Base-by-base conservation (phyloP, 2,329 filamentous ascomycete genomes). In the Metarhizium anisopliae region DNA sequence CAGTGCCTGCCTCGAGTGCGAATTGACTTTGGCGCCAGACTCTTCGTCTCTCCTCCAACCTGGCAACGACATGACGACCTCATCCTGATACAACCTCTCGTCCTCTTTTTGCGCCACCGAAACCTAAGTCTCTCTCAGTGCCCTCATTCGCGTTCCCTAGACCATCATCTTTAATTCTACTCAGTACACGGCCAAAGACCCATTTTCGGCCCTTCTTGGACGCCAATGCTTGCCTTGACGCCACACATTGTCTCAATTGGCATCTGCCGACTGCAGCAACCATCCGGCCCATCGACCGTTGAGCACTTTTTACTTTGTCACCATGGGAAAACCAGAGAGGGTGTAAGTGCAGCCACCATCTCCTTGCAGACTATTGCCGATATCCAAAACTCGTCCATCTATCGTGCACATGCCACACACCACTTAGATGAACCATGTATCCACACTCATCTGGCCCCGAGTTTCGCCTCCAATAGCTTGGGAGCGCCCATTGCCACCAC, bases 201-300 rank as follows among this genome's bases (percentile, higher is more conserved):
- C 45, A 51, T 45, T 53, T 50, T 56, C 55, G 55, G 55, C 16
- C 51, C 55, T 56, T 53, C 51, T 53, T 45, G 38, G 16, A 8
- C 30, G 14, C 42, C 11, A 8, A 36, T 20, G 29, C 51, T 53
- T 53, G 50, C 25, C 32, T 55, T 52, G 50, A 49, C 16, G 42
- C 20, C 16, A 50, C 38, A 16, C 30, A 36, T 49, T 35, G 36
- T 55, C 30, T 47, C 43, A n/a, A 25, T 2, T 7, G 4, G 10
- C 20, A n/a, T 25, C 43, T 47, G 43, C 43, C 13, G 8, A 30
- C 45, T 49, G 25, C 20, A 49, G 45, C 25, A 49, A 16, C 45
- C 30, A 49, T 49, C 45, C 45, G 45, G 45, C 45, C 45, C 6
- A 14, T 11, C 8, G 45, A 30, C 20, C 14, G 6, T 4, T 6